Conservation (phyloP, 331 rosid genomes). For the Quercus phellos region DNA sequence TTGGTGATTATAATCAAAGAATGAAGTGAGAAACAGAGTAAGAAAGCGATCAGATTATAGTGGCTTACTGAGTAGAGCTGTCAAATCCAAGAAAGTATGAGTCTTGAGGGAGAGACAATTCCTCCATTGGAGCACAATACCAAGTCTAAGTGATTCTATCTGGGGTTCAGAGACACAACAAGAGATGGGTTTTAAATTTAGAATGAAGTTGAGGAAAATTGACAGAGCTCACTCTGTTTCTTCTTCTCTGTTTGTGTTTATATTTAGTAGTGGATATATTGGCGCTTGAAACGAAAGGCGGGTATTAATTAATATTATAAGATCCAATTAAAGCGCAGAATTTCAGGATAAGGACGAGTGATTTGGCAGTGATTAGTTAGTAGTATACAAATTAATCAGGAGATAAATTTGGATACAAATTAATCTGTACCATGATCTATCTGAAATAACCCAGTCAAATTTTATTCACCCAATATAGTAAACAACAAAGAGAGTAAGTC, state of each 20-base stretch:
- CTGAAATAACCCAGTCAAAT: too few species aligned
- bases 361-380: neutral
- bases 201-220: neutral
- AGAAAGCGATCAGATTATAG: neutral
- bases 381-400: too few species aligned
- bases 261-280: neutral
- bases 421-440: too few species aligned
- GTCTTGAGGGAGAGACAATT: slow-evolving; percentile 51
- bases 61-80: slow-evolving; percentile 83
- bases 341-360: slow-evolving; percentile 14
- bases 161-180: neutral
- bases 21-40: neutral
- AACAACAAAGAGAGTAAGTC: too few species aligned
- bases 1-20: neutral
- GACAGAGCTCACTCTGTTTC: neutral
- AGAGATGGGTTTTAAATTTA: neutral
- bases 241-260: neutral
- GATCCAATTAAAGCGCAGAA: neutral
- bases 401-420: too few species aligned
- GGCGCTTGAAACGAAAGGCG: neutral
- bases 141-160: neutral
- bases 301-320: neutral
- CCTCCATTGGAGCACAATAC: slow-evolving; percentile 48
- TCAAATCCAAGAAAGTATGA: slow-evolving; percentile 83
- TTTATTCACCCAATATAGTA: too few species aligned